Evolutionary conservation across 805 yeast genomes (phyloP).

Genomic region (Candida loeiensis): DNA sequence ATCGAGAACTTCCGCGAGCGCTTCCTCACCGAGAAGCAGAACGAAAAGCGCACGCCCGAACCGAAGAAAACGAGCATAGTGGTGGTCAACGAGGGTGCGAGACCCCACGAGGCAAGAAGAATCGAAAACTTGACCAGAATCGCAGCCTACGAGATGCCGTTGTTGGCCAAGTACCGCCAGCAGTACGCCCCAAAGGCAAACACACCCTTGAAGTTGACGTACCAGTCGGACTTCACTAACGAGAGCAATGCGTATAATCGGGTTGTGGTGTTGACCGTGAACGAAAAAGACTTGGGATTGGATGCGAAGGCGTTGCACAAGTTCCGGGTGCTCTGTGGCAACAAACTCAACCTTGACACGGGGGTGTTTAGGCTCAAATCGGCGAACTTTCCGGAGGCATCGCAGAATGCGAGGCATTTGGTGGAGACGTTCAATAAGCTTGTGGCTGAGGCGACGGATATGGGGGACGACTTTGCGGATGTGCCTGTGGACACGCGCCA

Average conservation of each 20-base stretch:
- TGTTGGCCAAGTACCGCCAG: constrained; percentile 70
- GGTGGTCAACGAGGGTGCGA: constrained; percentile 34
- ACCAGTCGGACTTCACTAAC: constrained; percentile 64
- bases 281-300: constrained; percentile 53
- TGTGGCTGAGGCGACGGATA: constrained; percentile 60
- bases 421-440: constrained; percentile 62
- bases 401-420: constrained; percentile 79
- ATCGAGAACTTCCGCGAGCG: constrained; percentile 42
- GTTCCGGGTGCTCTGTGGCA: constrained; percentile 72
- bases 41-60: constrained; percentile 33
- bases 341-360: constrained; percentile 62
- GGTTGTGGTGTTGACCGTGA: constrained; percentile 60
- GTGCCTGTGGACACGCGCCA: constrained; percentile 82
- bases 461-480: constrained; percentile 62
- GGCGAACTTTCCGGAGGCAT: constrained; percentile 65
- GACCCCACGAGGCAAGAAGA: constrained; percentile 55
- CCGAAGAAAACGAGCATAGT: constrained; percentile 34
- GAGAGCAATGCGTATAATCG: constrained; percentile 62
- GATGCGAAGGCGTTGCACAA: constrained; percentile 58
- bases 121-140: constrained; percentile 73
- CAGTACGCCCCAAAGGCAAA: constrained; percentile 51
- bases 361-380: constrained; percentile 64
- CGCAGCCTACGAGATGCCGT: constrained; percentile 91
- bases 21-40: constrained; percentile 40
- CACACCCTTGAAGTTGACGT: constrained; percentile 63